Percentiles rank a stretch among this genome's conserved stretches.
Conservation (phyloP, 1,284 basidiomycete species). For the Xerocomus tenax region DNA sequence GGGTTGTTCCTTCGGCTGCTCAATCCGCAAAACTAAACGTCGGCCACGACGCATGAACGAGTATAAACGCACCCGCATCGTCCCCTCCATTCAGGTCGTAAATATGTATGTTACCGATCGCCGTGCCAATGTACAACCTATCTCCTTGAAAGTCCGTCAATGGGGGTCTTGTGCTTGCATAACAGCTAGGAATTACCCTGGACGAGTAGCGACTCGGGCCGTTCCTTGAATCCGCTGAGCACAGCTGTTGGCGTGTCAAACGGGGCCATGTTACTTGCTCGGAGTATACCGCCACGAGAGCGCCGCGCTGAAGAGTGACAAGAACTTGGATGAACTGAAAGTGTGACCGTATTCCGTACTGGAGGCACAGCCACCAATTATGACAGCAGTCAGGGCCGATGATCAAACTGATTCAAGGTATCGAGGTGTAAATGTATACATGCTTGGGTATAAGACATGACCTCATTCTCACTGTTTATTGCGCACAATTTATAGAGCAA, state of each 20-base stretch:
- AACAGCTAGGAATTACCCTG: slow-evolving; percentile 29
- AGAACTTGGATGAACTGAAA: too few relatives aligned
- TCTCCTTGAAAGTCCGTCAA: slow-evolving; percentile 43
- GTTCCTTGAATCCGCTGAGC: slow-evolving; percentile 42
- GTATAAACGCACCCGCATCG: slow-evolving; percentile 28
- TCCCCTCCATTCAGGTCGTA: slow-evolving; percentile 44
- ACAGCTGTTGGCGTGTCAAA: slow-evolving; percentile 36
- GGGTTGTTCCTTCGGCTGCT: slow-evolving; percentile 30
- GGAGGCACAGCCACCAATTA: too few relatives aligned
- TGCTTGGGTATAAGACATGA: background rate
- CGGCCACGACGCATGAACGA: background rate
- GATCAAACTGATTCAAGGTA: too few relatives aligned
- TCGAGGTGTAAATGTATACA: too few relatives aligned
- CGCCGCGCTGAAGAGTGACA: too few relatives aligned
- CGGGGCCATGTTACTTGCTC: slow-evolving; percentile 31
- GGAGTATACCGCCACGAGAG: background rate
- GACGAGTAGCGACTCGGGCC: slow-evolving; percentile 37
- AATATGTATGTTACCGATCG: slow-evolving; percentile 60
- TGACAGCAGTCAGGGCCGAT: too few relatives aligned
- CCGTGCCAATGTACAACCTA: slow-evolving; percentile 69
- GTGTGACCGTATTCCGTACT: too few relatives aligned
- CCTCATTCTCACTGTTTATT: background rate
- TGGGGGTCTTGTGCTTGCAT: slow-evolving; percentile 2
- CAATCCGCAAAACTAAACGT: slow-evolving; percentile 1
- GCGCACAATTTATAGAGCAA: slow-evolving; percentile 9